Base-by-base conservation (phyloP, 2,329 filamentous ascomycete species). In the Zalaria sp. region DNA sequence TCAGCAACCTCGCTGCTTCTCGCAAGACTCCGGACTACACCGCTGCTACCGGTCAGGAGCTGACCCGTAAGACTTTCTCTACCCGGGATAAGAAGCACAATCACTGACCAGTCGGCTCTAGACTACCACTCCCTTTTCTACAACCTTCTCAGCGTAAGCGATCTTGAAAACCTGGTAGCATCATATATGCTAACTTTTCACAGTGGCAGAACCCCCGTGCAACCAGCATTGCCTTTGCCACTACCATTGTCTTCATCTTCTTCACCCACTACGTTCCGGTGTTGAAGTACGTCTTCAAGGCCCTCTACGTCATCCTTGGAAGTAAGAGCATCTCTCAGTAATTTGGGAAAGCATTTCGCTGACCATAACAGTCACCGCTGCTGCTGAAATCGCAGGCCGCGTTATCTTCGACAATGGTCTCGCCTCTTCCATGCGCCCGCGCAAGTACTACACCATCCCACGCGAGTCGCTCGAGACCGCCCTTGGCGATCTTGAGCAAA, bases 81-180 rank as follows among this genome's bases (percentile, higher is more conserved):
- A 18, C 18, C 18, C 18, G 18, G 18, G 18, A 18, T 18, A 18
- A 18, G 18, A 18, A 18, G 18, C 18, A 18, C 18, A 18, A 18
- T 18, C 18, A 18, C 18, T 18, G 18, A 18, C 18, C 18, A 18
- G 18, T 18, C 18, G 18, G 18, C 18, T 18, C 18, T n/a, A 32
- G 29, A 77, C 60, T 80, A 79, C 61, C 77, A 80, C 60, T 79
- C 75, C 51, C 65, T 78, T 63, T 72, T 81, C 62, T 79, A 80
- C 61, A 75, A 72, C 51, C 66, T 80, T 38, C 57, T 81, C 53
- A 79, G 74, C 64, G 29, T 32, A 32, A 32, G 29, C 29, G 29
- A 70, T 73, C 54, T 58, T 69, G 49, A 8, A 10, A 27, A 25
- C 18, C 7, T 8, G 11, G 6, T 39, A 32, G 53, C 52, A 42